phyloP scores from a whole-genome alignment of 2,329 filamentous ascomycete species.

The Emericellopsis cladophorae region DNA sequence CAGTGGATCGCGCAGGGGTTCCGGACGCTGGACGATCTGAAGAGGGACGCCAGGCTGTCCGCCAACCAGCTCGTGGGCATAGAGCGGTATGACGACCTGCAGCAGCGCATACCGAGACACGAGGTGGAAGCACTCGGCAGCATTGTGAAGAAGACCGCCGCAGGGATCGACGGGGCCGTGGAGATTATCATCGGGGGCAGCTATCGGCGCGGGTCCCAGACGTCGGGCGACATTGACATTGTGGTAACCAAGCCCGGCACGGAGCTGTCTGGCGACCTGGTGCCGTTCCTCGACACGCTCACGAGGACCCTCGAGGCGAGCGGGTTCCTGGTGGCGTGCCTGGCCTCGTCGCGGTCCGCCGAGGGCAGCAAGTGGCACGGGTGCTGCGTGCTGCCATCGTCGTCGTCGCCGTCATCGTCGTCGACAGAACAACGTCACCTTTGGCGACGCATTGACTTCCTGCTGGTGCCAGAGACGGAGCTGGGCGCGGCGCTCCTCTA shows the following conservation, averaged over 20 bases:
- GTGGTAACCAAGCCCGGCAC: constrained; percentile 62
- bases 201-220: constrained; percentile 65
- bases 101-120: constrained; percentile 60
- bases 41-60: constrained; percentile 46
- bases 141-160: constrained; percentile 47
- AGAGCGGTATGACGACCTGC: constrained; percentile 69
- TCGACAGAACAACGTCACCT: constrained; percentile 8
- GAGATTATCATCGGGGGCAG: constrained; percentile 70
- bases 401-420: constrained; percentile 14
- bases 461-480: constrained; percentile 69
- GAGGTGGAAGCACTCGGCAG: constrained; percentile 62
- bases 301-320: constrained; percentile 45
- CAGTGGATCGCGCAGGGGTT: constrained; percentile 68
- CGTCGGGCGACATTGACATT: constrained; percentile 74
- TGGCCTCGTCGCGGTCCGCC: constrained; percentile 43
- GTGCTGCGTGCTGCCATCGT: constrained; percentile 55
- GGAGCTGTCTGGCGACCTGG: constrained; percentile 38
- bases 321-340: constrained; percentile 56
- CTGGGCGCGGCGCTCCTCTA: constrained; percentile 83
- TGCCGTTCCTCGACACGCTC: constrained; percentile 48
- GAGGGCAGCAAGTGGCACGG: constrained; percentile 79
- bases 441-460: constrained; percentile 76
- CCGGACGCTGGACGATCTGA: constrained; percentile 61
- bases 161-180: constrained; percentile 46
- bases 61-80: constrained; percentile 63